A percentile compares a stretch with the other conserved stretches of the same genome.
Evolutionary conservation across 129 eudicot species (phyloP).

Genomic region (Artemisia annua): DNA sequence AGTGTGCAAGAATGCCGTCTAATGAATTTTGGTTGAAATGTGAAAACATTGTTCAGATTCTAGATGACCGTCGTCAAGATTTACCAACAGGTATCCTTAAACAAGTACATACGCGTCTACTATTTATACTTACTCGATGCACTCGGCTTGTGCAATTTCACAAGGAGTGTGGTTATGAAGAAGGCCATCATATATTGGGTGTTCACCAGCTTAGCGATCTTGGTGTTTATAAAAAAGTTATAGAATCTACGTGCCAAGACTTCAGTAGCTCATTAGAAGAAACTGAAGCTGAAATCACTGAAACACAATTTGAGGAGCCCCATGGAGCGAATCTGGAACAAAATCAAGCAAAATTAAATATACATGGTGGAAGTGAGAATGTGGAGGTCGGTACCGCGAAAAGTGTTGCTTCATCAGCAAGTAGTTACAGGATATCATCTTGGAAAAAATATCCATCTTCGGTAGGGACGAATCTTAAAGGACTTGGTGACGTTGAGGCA

Average conservation of each 20-base stretch:
- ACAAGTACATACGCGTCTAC: slow-evolving; percentile 85
- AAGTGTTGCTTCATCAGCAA: slow-evolving; percentile 58
- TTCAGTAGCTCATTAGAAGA: slow-evolving; percentile 35
- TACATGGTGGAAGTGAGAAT: slow-evolving; percentile 31
- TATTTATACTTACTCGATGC: slow-evolving; percentile 91
- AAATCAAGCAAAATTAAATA: slow-evolving; percentile 31
- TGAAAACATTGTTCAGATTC: slow-evolving; percentile 80
- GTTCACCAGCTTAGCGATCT: slow-evolving; percentile 86
- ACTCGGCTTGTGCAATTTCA: slow-evolving; percentile 95
- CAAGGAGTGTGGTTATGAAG: slow-evolving; percentile 91
- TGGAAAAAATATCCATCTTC: slow-evolving; percentile 83
- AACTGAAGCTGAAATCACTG: slow-evolving; percentile 40
- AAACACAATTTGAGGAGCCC: slow-evolving; percentile 30
- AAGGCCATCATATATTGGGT: slow-evolving; percentile 57
- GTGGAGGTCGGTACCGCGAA: slow-evolving; percentile 69
- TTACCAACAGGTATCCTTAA: slow-evolving; percentile 83
- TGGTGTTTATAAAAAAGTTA: slow-evolving; percentile 58
- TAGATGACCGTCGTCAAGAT: slow-evolving; percentile 96
- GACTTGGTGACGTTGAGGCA: slow-evolving; percentile 47
- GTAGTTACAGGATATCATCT: slow-evolving; percentile 68
- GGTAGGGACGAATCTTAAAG: slow-evolving; percentile 53
- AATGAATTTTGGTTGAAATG: slow-evolving; percentile 86
- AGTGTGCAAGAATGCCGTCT: slow-evolving; percentile 84
- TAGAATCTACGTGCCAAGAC: slow-evolving; percentile 39
- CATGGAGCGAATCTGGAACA: slow-evolving; percentile 27